Percentiles rank a stretch among this genome's conserved stretches.
phyloP scores from a whole-genome alignment of 345 rosid species.

The Anacardium occidentale region DNA sequence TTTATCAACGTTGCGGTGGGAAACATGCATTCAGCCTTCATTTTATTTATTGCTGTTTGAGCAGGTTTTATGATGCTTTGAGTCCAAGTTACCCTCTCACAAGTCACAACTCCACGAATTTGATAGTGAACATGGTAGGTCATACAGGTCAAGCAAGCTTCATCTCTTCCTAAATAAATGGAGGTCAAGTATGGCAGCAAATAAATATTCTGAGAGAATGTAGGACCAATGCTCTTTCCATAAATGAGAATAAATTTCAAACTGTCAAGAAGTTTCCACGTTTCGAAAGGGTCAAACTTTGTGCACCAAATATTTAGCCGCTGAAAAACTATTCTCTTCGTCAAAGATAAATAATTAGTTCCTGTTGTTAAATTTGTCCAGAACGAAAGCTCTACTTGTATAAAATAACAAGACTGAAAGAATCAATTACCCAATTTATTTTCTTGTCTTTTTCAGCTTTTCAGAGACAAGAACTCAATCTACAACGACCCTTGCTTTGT shows the following conservation, averaged over 20 bases:
- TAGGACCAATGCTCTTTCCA: neutral
- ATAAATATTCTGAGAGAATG: neutral
- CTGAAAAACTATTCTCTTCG: no score
- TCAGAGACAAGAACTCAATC: conserved; percentile 6
- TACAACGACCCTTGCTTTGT: conserved; percentile 2
- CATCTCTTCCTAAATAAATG: neutral
- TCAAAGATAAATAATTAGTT: neutral
- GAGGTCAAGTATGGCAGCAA: neutral
- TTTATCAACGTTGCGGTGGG: no score
- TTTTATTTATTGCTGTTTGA: neutral
- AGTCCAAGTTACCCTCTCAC: neutral
- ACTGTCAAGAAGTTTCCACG: no score
- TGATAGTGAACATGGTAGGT: neutral
- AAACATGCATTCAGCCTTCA: no score
- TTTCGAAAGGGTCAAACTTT: no score
- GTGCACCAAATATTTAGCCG: no score
- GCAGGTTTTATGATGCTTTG: neutral
- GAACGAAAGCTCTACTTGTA: neutral
- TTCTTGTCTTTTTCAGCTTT: conserved; percentile 3
- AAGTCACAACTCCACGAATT: neutral
- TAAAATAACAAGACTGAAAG: neutral
- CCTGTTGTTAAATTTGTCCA: neutral
- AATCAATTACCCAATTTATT: neutral
- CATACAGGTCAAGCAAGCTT: no score
- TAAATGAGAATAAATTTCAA: no score